Evolutionary conservation across 164 flowering plant genomes (phyloP).

Genomic region (grape (Vitis vinifera)): DNA sequence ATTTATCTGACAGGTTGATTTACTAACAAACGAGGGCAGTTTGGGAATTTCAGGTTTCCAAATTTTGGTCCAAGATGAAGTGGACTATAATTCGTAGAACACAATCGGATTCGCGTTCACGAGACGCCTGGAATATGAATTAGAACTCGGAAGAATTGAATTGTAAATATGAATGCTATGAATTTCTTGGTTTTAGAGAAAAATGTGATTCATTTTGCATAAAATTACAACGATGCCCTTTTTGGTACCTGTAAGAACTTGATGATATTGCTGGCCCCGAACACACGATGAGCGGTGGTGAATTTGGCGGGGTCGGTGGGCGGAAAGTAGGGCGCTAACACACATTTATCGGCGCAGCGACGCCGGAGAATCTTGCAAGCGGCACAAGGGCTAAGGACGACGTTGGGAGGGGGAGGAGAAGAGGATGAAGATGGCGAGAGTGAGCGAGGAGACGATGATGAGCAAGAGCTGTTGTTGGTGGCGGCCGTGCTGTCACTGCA

Average conservation of each 20-base stretch:
- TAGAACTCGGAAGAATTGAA: too few species aligned
- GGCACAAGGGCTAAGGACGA: conserved; percentile 51
- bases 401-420: conserved; percentile 16
- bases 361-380: conserved; percentile 57
- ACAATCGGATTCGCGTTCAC: too few species aligned
- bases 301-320: conserved; percentile 57
- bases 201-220: neutral
- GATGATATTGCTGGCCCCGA: conserved; percentile 64
- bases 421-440: conserved; percentile 13
- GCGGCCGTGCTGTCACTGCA: conserved; percentile 7
- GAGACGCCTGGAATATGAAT: too few species aligned
- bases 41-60: too few species aligned
- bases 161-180: too few species aligned
- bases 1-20: too few species aligned
- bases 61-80: too few species aligned
- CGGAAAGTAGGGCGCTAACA: conserved; percentile 60
- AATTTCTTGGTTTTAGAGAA: too few species aligned
- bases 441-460: conserved; percentile 8
- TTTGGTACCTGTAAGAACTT: conserved; percentile 50
- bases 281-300: conserved; percentile 56
- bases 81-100: too few species aligned
- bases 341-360: conserved; percentile 53
- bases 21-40: too few species aligned
- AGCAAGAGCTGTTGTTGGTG: neutral
- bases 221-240: neutral